These are phyloP conservation scores for Garcia nutans DNA, from an alignment of 345 rosid species.

Conservation along the genomic window DNA sequence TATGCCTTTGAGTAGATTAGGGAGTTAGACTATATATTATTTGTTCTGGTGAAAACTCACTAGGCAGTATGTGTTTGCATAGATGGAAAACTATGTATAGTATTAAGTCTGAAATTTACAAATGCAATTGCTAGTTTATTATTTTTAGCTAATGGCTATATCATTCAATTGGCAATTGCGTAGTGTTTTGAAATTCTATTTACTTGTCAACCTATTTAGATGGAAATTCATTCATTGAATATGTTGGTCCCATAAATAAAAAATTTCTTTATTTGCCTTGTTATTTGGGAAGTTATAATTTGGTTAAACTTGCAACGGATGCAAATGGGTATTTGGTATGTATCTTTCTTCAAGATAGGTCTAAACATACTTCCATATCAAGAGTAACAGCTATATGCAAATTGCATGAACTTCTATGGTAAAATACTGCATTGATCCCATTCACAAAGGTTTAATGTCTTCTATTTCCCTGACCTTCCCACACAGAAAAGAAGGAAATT, in stretches of 20 bases:
- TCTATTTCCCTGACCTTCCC: not conserved
- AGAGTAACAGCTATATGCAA: not conserved
- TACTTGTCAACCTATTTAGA: not conserved
- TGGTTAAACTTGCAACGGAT: not conserved
- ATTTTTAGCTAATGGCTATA: not conserved
- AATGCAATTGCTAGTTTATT: not conserved
- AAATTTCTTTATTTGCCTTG: not conserved
- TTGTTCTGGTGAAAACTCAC: not conserved
- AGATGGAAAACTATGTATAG: not conserved
- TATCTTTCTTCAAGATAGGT: not conserved
- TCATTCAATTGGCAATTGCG: not conserved
- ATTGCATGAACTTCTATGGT: not conserved
- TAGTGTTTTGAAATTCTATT: not conserved
- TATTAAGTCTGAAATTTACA: no score
- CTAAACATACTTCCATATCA: not conserved
- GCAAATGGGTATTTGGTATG: not conserved
- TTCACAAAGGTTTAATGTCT: not conserved
- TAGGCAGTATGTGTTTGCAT: not conserved
- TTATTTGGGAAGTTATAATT: not conserved
- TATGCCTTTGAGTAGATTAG: no score
- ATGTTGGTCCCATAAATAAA: not conserved
- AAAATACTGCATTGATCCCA: not conserved
- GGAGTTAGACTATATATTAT: no score
- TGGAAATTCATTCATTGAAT: not conserved
- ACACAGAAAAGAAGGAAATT: not conserved